These are phyloP conservation scores for Mycena floridula DNA, from an alignment of 768 basidiomycete genomes.

Conservation along the genomic window DNA sequence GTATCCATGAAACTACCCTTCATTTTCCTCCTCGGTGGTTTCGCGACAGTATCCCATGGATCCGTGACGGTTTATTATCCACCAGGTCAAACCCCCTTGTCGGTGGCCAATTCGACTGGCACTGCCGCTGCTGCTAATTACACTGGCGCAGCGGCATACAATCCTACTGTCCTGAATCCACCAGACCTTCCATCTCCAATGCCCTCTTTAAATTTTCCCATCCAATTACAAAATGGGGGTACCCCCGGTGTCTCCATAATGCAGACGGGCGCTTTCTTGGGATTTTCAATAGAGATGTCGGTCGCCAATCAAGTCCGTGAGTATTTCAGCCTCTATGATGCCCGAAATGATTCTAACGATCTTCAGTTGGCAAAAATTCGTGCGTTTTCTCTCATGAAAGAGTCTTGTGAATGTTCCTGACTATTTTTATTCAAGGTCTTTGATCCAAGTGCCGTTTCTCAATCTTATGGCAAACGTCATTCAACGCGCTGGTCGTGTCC, in stretches of 20 bases:
- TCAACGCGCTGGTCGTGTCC: slow-evolving; percentile 40
- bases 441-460: slow-evolving; percentile 60
- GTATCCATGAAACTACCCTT: too few species aligned
- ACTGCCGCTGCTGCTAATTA: slow-evolving; percentile 24
- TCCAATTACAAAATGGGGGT: slow-evolving; percentile 30
- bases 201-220: slow-evolving; percentile 33
- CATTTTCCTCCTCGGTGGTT: too few species aligned
- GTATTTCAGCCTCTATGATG: slow-evolving; percentile 15
- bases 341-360: background rate
- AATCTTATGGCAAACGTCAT: slow-evolving; percentile 70
- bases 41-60: too few species aligned
- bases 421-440: slow-evolving; percentile 26
- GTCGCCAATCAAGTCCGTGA: slow-evolving; percentile 59
- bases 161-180: slow-evolving; percentile 41
- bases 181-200: slow-evolving; percentile 44
- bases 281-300: slow-evolving; percentile 75
- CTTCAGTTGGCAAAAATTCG: slow-evolving; percentile 50
- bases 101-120: too few species aligned
- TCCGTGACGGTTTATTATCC: slow-evolving; percentile 16
- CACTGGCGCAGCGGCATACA: slow-evolving; percentile 43
- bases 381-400: slow-evolving; percentile 18
- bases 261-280: slow-evolving; percentile 53
- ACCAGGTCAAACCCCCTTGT: slow-evolving; percentile 12
- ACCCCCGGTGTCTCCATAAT: slow-evolving; percentile 31
- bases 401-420: slow-evolving; percentile 7